Conservation (phyloP, 768 basidiomycete species). For the Scleroderma citrinum region DNA sequence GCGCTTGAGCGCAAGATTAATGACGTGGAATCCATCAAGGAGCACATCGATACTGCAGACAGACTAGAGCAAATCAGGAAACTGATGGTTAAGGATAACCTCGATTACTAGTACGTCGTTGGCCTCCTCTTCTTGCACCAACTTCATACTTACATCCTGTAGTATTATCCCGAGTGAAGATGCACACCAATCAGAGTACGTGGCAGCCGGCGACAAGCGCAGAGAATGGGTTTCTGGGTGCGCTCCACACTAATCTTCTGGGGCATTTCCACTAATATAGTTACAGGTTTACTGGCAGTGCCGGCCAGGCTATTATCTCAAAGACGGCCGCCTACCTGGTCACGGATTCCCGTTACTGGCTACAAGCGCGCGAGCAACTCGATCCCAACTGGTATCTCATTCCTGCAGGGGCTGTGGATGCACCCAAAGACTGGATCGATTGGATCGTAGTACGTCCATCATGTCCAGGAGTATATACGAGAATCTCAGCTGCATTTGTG, state of each 20-base stretch:
- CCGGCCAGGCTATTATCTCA: slow-evolving; percentile 69
- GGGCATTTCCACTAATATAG: slow-evolving; percentile 12
- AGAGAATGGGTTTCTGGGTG: slow-evolving; percentile 75
- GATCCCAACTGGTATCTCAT: slow-evolving; percentile 73
- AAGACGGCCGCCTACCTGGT: slow-evolving; percentile 64
- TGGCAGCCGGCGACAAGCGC: slow-evolving; percentile 69
- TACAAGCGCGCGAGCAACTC: slow-evolving; percentile 65
- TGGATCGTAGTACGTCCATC: slow-evolving; percentile 55
- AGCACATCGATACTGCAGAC: slow-evolving; percentile 51
- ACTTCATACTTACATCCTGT: slow-evolving; percentile 6
- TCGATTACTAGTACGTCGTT: slow-evolving; percentile 69
- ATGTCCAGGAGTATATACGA: neutral
- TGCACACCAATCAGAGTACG: slow-evolving; percentile 80
- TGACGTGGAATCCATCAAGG: slow-evolving; percentile 50
- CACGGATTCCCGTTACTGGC: slow-evolving; percentile 80
- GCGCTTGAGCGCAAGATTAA: slow-evolving; percentile 64
- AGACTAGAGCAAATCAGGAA: slow-evolving; percentile 57
- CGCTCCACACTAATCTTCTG: slow-evolving; percentile 30
- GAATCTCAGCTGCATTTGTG: slow-evolving; percentile 8
- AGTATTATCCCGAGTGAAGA: slow-evolving; percentile 78
- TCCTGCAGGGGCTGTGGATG: slow-evolving; percentile 44
- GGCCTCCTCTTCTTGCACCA: slow-evolving; percentile 1
- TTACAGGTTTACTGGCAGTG: slow-evolving; percentile 55
- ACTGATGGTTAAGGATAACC: slow-evolving; percentile 58
- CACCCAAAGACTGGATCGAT: slow-evolving; percentile 71